phyloP scores from a whole-genome alignment of 2,329 filamentous ascomycete species.

The Diaporthe longicolla region DNA sequence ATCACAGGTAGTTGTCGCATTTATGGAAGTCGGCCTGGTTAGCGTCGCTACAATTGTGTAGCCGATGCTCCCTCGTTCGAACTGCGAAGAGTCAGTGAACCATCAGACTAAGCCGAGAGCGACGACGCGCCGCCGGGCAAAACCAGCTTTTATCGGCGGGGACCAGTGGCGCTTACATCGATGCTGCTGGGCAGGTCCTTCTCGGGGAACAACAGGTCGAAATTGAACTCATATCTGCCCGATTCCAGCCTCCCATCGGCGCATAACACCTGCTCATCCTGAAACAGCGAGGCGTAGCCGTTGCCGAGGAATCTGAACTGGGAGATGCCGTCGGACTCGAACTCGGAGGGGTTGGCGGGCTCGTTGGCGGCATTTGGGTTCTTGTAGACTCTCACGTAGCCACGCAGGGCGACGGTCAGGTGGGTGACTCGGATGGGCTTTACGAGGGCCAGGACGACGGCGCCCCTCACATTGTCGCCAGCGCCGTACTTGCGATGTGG shows the following conservation, averaged over 20 bases:
- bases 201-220: slow-evolving; percentile 54
- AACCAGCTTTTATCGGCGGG: not conserved
- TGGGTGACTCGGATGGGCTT: slow-evolving; percentile 85
- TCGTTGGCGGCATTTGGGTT: slow-evolving; percentile 71
- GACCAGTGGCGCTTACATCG: slow-evolving; percentile 75
- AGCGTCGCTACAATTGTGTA: slow-evolving; percentile 93
- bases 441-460: slow-evolving; percentile 79
- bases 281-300: slow-evolving; percentile 84
- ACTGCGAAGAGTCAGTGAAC: slow-evolving; percentile 66
- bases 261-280: slow-evolving; percentile 85
- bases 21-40: slow-evolving; percentile 89
- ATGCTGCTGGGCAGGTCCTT: slow-evolving; percentile 85
- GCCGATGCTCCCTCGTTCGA: slow-evolving; percentile 92
- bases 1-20: slow-evolving; percentile 84
- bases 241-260: slow-evolving; percentile 82
- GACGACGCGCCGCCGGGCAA: slow-evolving; percentile 19
- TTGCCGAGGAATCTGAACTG: slow-evolving; percentile 77
- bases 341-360: slow-evolving; percentile 58
- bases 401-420: slow-evolving; percentile 82
- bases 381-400: slow-evolving; percentile 85
- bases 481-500: slow-evolving; percentile 83
- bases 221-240: slow-evolving; percentile 82
- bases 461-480: slow-evolving; percentile 81
- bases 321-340: slow-evolving; percentile 51
- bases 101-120: not conserved